phyloP scores from a whole-genome alignment of 352 stramenopile genomes.

The Thraustochytrium sp. region DNA sequence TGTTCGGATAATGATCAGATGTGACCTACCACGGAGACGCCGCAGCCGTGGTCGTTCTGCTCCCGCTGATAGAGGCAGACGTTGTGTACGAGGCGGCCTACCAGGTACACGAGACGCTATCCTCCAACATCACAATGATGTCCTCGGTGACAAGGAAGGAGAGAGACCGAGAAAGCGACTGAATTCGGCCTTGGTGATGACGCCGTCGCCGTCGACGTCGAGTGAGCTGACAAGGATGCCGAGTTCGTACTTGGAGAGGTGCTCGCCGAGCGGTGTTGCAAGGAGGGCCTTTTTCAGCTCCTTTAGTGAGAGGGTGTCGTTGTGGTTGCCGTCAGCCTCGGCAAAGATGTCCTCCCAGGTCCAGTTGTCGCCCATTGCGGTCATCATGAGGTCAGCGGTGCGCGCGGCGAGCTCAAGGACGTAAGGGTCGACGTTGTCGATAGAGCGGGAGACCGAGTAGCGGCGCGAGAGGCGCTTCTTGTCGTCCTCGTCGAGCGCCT shows the following conservation, averaged over 20 bases:
- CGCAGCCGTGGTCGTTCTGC: too few relatives aligned
- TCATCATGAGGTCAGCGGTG: neutral
- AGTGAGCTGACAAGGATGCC: constrained; percentile 17
- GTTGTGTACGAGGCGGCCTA: too few relatives aligned
- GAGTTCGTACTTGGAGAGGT: constrained; percentile 30
- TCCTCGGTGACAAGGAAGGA: neutral
- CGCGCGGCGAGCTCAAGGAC: neutral
- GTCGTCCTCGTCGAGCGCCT: neutral
- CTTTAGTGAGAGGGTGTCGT: neutral
- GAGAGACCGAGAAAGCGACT: neutral
- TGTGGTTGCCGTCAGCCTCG: neutral
- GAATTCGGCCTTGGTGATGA: neutral
- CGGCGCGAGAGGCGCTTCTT: neutral
- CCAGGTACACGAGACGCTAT: too few relatives aligned
- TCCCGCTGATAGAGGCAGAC: too few relatives aligned
- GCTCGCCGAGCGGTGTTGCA: neutral
- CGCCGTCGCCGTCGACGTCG: constrained; percentile 34
- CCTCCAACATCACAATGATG: too few relatives aligned
- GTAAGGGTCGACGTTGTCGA: neutral
- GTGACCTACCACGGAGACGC: too few relatives aligned
- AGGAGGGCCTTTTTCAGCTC: constrained; percentile 34
- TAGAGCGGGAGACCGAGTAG: neutral
- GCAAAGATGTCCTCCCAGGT: neutral
- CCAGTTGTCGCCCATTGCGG: neutral
- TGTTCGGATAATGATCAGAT: too few relatives aligned